Base-by-base conservation (phyloP, 2,329 filamentous ascomycete species). In the Cercospora sp. region DNA sequence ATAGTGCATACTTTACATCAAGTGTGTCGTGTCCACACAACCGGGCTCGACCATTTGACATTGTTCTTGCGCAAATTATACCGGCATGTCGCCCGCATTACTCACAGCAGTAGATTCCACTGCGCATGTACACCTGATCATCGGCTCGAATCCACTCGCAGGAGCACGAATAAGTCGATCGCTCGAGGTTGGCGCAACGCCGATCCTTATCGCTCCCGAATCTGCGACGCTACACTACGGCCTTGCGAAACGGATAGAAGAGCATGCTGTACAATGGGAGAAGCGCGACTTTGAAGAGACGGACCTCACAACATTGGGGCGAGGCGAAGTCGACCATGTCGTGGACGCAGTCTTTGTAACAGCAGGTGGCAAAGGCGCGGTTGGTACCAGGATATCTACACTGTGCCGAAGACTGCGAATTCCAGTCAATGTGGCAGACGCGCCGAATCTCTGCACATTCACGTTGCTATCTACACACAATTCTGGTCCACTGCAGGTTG, bases 291-390 rank as follows among this genome's bases (percentile, higher is more conserved):
- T 97, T 73, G 79, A 87, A 61, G 90, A 94, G 42, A 80, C 82
- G 0, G 91, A 97, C 77, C 79, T 97, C 63, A 89, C 88, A 48
- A 88, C 84, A 1, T 82, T 97, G 2, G 95, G 95, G n/a, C 86
- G 95, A 62, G 85, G 88, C 48, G 92, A 96, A 67, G 89, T 97
- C 9, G 89, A 87, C 70, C 77, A 82, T 64, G 88, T 96, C 4
- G 94, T 97, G 16, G 95, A 99, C 79, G 91, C 91, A 65, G 95
- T 99, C 45, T 98, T 98, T 79, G 89, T 98, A 42, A 97, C 93
- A 0, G 76, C 83, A 26, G 84, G 84, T 45, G 81, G 82, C 42
- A 84, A 81, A 69, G 80, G 84, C 78, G 81, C 72, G 74, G 77
- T 83, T 73, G 79, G 83, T 66, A 80, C 85, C 30, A 87, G 88